Conservation (phyloP, 2,329 filamentous ascomycete genomes). For the Colletotrichum costaricense region DNA sequence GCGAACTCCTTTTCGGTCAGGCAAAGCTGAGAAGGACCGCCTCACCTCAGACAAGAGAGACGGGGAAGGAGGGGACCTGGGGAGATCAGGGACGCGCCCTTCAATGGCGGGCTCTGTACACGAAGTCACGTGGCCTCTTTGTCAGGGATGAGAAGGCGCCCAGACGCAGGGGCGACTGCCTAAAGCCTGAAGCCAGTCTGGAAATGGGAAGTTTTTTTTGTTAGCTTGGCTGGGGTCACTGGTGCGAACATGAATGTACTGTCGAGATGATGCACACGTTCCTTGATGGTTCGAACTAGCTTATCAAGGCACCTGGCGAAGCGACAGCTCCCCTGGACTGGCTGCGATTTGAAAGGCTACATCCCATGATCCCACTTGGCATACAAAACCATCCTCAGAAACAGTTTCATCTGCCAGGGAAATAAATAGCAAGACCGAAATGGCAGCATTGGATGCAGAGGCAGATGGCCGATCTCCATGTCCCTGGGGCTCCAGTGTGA, state of each 20-base stretch:
- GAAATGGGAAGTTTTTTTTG: not conserved
- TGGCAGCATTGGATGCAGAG: not conserved
- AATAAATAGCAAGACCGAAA: not conserved
- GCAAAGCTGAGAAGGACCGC: not conserved
- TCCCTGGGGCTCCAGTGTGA: constrained; percentile 17
- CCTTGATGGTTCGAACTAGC: not conserved
- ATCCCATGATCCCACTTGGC: not conserved
- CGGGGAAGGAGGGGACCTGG: not conserved
- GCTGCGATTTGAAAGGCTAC: not conserved
- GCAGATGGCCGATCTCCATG: not conserved
- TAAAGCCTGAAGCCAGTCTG: not conserved
- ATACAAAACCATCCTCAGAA: not conserved
- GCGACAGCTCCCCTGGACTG: not conserved
- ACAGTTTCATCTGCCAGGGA: not conserved
- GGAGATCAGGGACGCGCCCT: not conserved
- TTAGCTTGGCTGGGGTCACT: not conserved
- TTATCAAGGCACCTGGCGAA: not conserved
- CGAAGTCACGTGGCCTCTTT: constrained; percentile 34
- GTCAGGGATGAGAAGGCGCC: not conserved
- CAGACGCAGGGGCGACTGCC: constrained; percentile 11
- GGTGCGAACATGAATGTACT: not conserved
- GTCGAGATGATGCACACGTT: not conserved
- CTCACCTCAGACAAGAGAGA: not conserved
- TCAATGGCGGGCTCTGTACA: constrained; percentile 22
- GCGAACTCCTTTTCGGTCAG: constrained; percentile 2